A percentile compares a stretch with the other conserved stretches of the same genome.
Conservation (phyloP, 345 rosid genomes). For the Populus pruinosa region DNA sequence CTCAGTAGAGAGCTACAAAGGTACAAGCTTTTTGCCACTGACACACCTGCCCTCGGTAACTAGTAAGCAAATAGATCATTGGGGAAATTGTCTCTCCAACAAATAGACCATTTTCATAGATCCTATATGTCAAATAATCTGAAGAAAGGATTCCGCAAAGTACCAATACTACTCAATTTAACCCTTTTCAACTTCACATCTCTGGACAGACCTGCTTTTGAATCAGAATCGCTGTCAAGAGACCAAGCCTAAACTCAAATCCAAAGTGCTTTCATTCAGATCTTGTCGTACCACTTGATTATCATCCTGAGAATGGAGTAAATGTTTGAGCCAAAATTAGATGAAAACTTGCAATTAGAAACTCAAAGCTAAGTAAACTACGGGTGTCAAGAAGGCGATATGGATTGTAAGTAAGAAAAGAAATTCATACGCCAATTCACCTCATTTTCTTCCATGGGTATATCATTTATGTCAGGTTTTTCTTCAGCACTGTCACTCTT, state of each 20-base stretch:
- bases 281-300: constrained; percentile 66
- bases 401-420: background rate
- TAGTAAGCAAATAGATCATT: background rate
- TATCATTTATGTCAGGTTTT: constrained; percentile 77
- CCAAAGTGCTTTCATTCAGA: constrained; percentile 79
- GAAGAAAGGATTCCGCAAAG: constrained; percentile 5
- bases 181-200: constrained; percentile 27
- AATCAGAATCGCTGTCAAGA: constrained; percentile 40
- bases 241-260: constrained; percentile 63
- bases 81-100: constrained; percentile 26
- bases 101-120: constrained; percentile 12
- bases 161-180: constrained; percentile 13
- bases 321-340: constrained; percentile 16
- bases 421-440: constrained; percentile 27
- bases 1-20: constrained; percentile 16
- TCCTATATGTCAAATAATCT: constrained; percentile 15
- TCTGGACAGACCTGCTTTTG: constrained; percentile 25
- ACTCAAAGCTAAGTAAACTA: background rate
- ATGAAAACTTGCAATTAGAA: constrained; percentile 5
- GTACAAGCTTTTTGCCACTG: constrained; percentile 7
- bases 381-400: background rate
- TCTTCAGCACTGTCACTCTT: constrained; percentile 42
- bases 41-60: background rate
- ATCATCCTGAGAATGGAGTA: constrained; percentile 44
- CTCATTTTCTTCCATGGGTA: constrained; percentile 71